These are phyloP conservation scores for Melaleuca quinquenervia DNA, from an alignment of 345 rosid genomes.

Conservation along the genomic window DNA sequence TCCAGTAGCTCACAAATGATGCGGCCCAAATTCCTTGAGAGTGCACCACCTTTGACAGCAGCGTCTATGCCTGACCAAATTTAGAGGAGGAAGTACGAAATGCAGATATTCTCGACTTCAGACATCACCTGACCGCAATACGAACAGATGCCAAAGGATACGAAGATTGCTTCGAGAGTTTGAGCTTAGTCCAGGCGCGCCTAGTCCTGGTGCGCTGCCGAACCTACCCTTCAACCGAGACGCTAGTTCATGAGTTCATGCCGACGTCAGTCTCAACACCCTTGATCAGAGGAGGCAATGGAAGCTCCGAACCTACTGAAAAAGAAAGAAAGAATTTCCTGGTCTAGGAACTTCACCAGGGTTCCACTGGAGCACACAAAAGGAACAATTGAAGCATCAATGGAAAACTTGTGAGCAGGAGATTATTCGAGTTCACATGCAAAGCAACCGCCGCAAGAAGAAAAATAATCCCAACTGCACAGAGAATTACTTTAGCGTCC, in stretches of 20 bases:
- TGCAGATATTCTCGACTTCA: fast-evolving
- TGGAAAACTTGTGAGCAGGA: background rate
- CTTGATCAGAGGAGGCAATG: background rate
- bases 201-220: background rate
- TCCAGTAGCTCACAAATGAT: background rate
- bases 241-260: background rate
- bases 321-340: background rate
- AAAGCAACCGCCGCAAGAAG: background rate
- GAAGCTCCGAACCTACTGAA: background rate
- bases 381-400: background rate
- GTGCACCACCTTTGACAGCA: background rate
- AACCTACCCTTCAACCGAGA: background rate
- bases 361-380: background rate
- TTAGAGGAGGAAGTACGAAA: background rate
- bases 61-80: background rate
- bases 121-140: background rate
- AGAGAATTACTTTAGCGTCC: background rate
- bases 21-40: background rate
- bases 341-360: background rate
- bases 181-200: background rate
- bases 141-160: background rate
- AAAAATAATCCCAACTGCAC: background rate
- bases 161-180: background rate
- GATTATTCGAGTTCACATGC: background rate
- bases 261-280: background rate